A percentile compares a stretch with the other conserved stretches of the same genome.
These are phyloP conservation scores for Aspergillus cristatus DNA, from an alignment of 495 filamentous ascomycete genomes.

Conservation along the genomic window DNA sequence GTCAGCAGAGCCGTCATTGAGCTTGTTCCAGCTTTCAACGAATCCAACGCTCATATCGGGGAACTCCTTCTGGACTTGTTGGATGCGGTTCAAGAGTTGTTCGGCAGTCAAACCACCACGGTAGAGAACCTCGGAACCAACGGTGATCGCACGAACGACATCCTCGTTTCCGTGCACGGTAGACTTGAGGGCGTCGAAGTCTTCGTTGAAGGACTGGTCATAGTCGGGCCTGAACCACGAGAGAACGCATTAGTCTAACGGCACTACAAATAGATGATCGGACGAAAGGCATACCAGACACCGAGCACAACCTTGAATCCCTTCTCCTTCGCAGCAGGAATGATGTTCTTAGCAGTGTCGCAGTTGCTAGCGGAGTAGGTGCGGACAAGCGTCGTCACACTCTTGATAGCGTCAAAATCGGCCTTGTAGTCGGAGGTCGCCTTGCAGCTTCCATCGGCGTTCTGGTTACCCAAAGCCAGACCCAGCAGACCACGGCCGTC, in stretches of 20 bases:
- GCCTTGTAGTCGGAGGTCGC: conserved; percentile 49
- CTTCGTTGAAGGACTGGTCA: conserved; percentile 52
- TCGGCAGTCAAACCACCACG: conserved; percentile 59
- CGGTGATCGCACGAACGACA: conserved; percentile 63
- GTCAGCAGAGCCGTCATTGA: conserved; percentile 63
- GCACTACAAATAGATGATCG: background rate
- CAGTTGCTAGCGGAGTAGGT: conserved; percentile 60
- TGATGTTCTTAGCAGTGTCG: conserved; percentile 53
- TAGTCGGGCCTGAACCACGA: conserved; percentile 52
- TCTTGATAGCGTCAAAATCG: conserved; percentile 55
- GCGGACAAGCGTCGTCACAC: conserved; percentile 51
- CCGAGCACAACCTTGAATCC: conserved; percentile 69
- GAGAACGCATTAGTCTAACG: conserved; percentile 1
- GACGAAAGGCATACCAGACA: conserved; percentile 48
- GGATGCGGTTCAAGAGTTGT: conserved; percentile 54
- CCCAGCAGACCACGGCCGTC: conserved; percentile 33
- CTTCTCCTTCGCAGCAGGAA: conserved; percentile 63
- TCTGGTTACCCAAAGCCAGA: conserved; percentile 41
- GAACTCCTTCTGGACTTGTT: conserved; percentile 46
- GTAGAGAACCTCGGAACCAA: conserved; percentile 72
- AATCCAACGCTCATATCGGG: conserved; percentile 57
- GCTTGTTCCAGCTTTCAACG: conserved; percentile 79
- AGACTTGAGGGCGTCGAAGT: conserved; percentile 50
- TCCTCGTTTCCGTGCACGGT: conserved; percentile 43
- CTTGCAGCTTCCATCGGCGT: conserved; percentile 56